Percentiles rank a stretch among this genome's conserved stretches.
Conservation (phyloP, 805 yeast species). For the Schizosaccharomyces osmophilus region DNA sequence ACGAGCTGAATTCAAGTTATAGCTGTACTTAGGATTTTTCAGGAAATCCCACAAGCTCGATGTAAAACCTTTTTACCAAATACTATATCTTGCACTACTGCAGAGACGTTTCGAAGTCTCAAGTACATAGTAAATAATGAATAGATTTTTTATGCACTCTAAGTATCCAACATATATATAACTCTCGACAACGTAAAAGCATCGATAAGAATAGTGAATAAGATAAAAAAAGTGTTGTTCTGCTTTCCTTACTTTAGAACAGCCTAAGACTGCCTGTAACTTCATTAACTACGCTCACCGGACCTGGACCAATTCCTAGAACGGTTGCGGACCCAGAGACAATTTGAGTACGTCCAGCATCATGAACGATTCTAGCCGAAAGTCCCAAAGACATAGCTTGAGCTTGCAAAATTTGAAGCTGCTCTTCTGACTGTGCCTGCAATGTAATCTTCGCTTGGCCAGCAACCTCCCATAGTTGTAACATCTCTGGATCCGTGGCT, state of each 20-base stretch:
- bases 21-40: no score
- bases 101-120: no score
- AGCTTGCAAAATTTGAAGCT: constrained; percentile 52
- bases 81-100: no score
- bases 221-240: no score
- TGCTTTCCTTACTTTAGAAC: constrained; percentile 11
- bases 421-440: constrained; percentile 34
- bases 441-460: constrained; percentile 92
- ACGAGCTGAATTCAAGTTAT: no score
- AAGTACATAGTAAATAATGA: no score
- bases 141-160: no score
- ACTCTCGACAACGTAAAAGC: no score
- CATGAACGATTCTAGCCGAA: constrained; percentile 62
- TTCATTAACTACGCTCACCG: constrained; percentile 47
- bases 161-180: no score
- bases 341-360: constrained; percentile 91
- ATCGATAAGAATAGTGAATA: no score
- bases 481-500: constrained; percentile 34
- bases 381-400: constrained; percentile 59
- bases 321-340: constrained; percentile 94
- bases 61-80: no score
- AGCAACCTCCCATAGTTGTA: constrained; percentile 48
- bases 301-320: constrained; percentile 93
- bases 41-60: no score
- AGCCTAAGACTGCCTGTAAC: constrained; percentile 59